Percentiles rank a stretch among this genome's conserved stretches.
Conservation (phyloP, 1,284 basidiomycete species). For the Trichosporon asahii region DNA sequence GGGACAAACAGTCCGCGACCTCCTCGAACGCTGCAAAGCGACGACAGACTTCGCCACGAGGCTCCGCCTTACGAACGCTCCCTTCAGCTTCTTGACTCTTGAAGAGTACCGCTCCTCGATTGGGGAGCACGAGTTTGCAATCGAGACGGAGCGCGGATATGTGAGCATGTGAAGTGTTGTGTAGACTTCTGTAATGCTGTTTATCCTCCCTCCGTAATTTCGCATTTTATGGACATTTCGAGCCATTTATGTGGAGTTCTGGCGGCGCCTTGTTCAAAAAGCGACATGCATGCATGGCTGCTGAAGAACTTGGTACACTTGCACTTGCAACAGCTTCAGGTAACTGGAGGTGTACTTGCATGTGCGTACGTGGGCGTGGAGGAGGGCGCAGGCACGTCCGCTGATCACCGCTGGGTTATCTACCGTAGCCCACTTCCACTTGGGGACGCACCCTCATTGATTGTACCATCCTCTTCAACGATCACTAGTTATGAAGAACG, state of each 20-base stretch:
- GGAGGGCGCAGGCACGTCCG: background rate
- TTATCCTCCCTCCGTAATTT: too few relatives aligned
- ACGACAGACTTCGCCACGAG: too few relatives aligned
- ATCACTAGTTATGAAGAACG: too few relatives aligned
- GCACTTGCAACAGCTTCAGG: too few relatives aligned
- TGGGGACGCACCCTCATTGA: background rate
- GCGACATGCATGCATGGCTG: too few relatives aligned
- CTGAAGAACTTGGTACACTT: too few relatives aligned
- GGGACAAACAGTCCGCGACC: background rate
- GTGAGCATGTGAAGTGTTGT: background rate
- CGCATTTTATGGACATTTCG: too few relatives aligned
- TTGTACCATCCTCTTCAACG: too few relatives aligned
- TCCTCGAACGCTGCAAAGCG: background rate
- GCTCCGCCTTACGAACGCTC: background rate
- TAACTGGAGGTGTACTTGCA: too few relatives aligned
- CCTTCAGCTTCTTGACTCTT: background rate
- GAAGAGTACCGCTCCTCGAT: background rate
- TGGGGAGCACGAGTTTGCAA: background rate
- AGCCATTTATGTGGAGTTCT: too few relatives aligned
- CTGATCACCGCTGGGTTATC: background rate
- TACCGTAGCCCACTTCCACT: background rate
- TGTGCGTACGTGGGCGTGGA: background rate
- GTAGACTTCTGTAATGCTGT: too few relatives aligned
- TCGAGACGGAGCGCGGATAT: background rate
- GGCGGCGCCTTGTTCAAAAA: too few relatives aligned